Evolutionary conservation across 306 rosid species (phyloP).

Genomic region (Oxytropis ochrocephala): DNA sequence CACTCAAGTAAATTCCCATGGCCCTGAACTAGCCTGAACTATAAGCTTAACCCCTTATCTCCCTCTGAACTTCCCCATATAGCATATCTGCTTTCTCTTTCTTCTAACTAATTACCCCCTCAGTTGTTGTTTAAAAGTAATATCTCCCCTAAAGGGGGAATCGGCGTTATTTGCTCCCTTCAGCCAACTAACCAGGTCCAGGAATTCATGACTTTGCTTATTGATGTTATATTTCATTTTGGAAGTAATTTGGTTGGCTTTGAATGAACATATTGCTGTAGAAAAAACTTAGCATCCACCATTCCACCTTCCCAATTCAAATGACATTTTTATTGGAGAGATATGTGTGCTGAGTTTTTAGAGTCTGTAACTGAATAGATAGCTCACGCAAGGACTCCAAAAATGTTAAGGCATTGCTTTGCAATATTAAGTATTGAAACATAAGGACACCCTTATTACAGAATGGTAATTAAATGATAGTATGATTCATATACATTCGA

Average conservation of each 20-base stretch:
- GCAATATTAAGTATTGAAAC: not conserved
- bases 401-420: not conserved
- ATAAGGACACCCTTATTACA: not conserved
- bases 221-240: not conserved
- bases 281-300: not conserved
- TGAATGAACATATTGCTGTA: not conserved
- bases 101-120: not conserved
- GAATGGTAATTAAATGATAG: not conserved
- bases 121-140: not conserved
- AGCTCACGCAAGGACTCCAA: no score
- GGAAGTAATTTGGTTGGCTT: not conserved
- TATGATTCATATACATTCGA: not conserved
- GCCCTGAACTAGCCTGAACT: no score
- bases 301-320: not conserved
- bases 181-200: not conserved
- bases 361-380: no score
- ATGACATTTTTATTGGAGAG: not conserved
- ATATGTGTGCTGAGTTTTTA: not conserved
- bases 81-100: not conserved
- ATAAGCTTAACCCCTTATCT: not conserved
- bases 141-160: not conserved
- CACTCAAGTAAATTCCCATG: no score
- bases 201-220: not conserved
- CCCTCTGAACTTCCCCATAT: not conserved
- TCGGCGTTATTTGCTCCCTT: not conserved